phyloP scores from a whole-genome alignment of 805 yeast genomes.

The Brettanomyces naardenensis region DNA sequence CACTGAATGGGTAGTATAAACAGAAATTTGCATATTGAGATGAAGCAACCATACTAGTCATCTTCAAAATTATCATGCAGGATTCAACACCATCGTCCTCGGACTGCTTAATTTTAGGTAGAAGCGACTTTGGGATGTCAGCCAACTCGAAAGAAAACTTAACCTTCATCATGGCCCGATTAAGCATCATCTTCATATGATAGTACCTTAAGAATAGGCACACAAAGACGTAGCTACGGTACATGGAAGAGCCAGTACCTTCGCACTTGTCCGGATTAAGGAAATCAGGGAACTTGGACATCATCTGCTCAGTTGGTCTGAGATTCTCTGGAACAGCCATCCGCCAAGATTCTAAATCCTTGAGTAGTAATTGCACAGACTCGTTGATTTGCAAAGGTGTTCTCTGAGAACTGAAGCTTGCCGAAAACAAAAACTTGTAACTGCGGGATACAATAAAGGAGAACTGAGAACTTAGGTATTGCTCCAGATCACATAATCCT shows the following conservation, averaged over 20 bases:
- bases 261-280: constrained; percentile 5
- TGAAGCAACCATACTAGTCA: constrained; percentile 11
- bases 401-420: constrained; percentile 18
- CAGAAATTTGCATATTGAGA: constrained; percentile 14
- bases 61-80: constrained; percentile 19
- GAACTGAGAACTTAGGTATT: constrained; percentile 15
- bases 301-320: constrained; percentile 13
- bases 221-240: constrained; percentile 8
- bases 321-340: constrained; percentile 18
- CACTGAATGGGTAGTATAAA: constrained; percentile 24
- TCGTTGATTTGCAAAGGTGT: constrained; percentile 11
- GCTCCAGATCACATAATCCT: constrained; percentile 5
- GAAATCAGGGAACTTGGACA: constrained; percentile 6
- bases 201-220: constrained; percentile 20
- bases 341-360: constrained; percentile 23
- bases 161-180: constrained; percentile 15
- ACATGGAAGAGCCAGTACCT: constrained; percentile 3
- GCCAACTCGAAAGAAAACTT: constrained; percentile 4
- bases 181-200: constrained; percentile 20
- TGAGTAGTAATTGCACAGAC: constrained; percentile 10
- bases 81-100: constrained; percentile 16
- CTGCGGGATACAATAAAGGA: constrained; percentile 19
- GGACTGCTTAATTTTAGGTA: constrained; percentile 1
- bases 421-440: constrained; percentile 22
- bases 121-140: neutral